phyloP scores from a whole-genome alignment of 257 asterid genomes.

The Salvia miltiorrhiza region DNA sequence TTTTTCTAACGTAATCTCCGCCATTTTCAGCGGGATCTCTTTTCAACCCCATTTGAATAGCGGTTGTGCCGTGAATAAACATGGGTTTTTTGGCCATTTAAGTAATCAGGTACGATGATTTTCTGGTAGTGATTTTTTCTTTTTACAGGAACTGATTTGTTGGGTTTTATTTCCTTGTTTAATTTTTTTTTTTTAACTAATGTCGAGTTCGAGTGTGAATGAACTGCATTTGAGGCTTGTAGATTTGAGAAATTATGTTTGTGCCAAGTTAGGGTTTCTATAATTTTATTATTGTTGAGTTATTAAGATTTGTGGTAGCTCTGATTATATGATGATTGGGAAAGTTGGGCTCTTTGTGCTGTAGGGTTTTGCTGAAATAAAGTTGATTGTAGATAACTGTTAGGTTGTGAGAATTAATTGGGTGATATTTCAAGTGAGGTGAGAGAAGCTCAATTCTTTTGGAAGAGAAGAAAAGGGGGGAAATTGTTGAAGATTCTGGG shows the following conservation, averaged over 20 bases:
- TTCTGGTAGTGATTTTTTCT: neutral
- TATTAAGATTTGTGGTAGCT: neutral
- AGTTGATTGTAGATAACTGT: neutral
- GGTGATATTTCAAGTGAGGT: slow-evolving; percentile 8
- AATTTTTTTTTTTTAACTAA: neutral
- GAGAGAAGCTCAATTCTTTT: neutral
- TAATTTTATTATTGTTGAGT: neutral
- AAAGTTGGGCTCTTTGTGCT: slow-evolving; percentile 5
- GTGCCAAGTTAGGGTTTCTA: slow-evolving; percentile 16
- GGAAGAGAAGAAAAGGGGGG: neutral
- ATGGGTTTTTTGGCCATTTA: slow-evolving; percentile 7
- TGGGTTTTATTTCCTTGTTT: neutral
- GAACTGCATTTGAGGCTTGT: slow-evolving; percentile 19
- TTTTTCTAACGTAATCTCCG: slow-evolving; percentile 32
- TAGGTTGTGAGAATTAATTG: slow-evolving; percentile 6
- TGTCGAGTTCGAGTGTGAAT: neutral
- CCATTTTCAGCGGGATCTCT: slow-evolving; percentile 34
- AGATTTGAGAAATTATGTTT: neutral
- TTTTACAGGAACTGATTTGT: neutral
- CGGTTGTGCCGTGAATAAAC: slow-evolving; percentile 11
- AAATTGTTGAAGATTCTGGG: neutral
- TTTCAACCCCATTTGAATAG: slow-evolving; percentile 19
- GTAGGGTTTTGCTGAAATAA: slow-evolving; percentile 22
- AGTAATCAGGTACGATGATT: slow-evolving; percentile 14
- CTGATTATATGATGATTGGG: slow-evolving; percentile 3